Base-by-base conservation (phyloP, 2,329 filamentous ascomycete species). In the Scolecobasidium constrictum region DNA sequence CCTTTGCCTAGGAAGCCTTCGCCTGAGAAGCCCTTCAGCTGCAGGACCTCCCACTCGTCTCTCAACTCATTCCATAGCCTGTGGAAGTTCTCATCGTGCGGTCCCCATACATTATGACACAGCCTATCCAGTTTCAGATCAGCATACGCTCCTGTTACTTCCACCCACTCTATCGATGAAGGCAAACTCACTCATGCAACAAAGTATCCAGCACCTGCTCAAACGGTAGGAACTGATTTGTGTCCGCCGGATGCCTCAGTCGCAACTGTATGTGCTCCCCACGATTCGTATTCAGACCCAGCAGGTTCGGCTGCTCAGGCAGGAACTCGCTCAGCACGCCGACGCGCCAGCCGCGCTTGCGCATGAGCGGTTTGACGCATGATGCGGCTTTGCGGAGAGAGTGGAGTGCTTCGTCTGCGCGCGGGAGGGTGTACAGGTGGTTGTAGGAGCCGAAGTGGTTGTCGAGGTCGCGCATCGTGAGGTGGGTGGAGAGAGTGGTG, bases 341-440 rank as follows among this genome's bases (percentile, higher is more conserved):
- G 23, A 96, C 85, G 48, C 70, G 81, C 85, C 87, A 96, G 43
- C 72, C 72, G 35, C 85, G 77, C 38, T 86, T 86, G 49, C 86
- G 75, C 88, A 96, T 96, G 48, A 96, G 85, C 15, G 90, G 90
- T 60, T 94, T 95, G 48, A 95, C 88, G 45, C 93, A 64, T 19
- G 87, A 94, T 3, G 86, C 86, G 33, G 93, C 73, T 61, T 83
- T 88, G 53, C 79, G 83, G 18, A 96, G 71, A 45, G 75, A 77
- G 26, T 75, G 55, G 9, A 71, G 56, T n/a, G 67, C 68, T 35
- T 68, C 62, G 38, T 62, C 61, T 39, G 62, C 60, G 26, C 61
- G 60, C 5, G 63, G 63, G 4, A 69, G 55, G 38, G 65, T 60
- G 41, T 61, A 60, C 3, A 71, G 56, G 53, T 71, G 68, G 56